Conservation (phyloP, 78 protist genomes). For the Trichosphaerium sp. region DNA sequence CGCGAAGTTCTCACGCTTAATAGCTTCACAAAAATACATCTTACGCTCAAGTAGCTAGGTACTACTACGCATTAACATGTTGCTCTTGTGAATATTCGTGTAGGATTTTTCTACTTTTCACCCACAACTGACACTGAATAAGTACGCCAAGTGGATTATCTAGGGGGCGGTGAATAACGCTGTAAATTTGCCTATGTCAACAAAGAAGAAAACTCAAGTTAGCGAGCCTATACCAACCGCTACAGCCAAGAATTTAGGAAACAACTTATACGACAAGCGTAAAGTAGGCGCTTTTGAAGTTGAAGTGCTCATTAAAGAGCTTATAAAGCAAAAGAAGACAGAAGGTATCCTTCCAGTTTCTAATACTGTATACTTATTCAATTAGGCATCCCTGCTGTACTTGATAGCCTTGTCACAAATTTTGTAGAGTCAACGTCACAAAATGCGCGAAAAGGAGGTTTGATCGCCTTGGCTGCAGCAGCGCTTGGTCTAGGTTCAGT, state of each 20-base stretch:
- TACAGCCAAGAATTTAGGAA: slow-evolving; percentile 33
- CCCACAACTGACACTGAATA: too few relatives aligned
- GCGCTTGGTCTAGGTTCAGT: slow-evolving; percentile 78
- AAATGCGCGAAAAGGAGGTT: slow-evolving; percentile 67
- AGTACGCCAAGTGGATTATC: too few relatives aligned
- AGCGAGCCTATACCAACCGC: slow-evolving; percentile 32
- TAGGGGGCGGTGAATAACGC: too few relatives aligned
- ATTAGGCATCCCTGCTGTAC: slow-evolving; percentile 33
- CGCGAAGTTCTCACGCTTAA: too few relatives aligned
- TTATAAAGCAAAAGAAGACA: neutral
- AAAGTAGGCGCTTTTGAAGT: slow-evolving; percentile 77
- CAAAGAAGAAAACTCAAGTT: too few relatives aligned
- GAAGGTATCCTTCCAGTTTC: neutral
- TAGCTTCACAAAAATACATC: too few relatives aligned
- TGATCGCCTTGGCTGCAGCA: slow-evolving; percentile 81
- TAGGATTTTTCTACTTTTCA: too few relatives aligned
- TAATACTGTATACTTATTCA: slow-evolving; percentile 30
- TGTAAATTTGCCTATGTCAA: too few relatives aligned
- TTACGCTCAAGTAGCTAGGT: too few relatives aligned
- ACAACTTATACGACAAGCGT: slow-evolving; percentile 73
- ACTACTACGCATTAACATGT: too few relatives aligned
- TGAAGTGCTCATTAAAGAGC: neutral
- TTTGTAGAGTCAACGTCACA: slow-evolving; percentile 33
- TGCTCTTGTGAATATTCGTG: too few relatives aligned
- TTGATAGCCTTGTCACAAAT: slow-evolving; percentile 13